Evolutionary conservation across 1,284 basidiomycete species (phyloP).

Genomic region (Ceratobasidium sp.): DNA sequence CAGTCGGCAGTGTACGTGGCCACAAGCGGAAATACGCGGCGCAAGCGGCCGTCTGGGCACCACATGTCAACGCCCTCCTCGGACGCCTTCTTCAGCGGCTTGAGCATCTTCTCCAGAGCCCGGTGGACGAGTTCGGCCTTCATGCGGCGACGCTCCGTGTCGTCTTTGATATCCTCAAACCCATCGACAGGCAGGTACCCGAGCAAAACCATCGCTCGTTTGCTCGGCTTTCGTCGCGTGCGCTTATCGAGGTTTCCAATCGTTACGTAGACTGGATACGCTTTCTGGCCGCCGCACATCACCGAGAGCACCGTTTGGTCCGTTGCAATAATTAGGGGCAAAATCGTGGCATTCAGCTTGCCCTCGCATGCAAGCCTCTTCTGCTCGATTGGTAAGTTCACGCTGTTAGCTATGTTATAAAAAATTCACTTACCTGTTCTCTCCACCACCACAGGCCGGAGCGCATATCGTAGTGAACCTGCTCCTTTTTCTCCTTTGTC

Average conservation of each 20-base stretch:
- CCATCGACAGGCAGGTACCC: slow-evolving; percentile 41
- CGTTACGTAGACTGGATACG: slow-evolving; percentile 42
- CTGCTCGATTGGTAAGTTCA: background rate
- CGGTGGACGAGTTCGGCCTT: slow-evolving; percentile 10
- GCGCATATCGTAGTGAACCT: slow-evolving; percentile 26
- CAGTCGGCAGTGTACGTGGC: slow-evolving; percentile 12
- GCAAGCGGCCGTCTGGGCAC: slow-evolving; percentile 18
- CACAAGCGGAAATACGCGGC: background rate
- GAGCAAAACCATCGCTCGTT: slow-evolving; percentile 12
- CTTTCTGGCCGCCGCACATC: slow-evolving; percentile 31
- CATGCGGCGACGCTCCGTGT: background rate
- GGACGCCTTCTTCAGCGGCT: background rate
- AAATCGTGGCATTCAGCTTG: slow-evolving; percentile 28
- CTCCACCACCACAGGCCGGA: slow-evolving; percentile 41
- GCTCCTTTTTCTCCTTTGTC: background rate
- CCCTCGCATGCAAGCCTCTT: slow-evolving; percentile 26
- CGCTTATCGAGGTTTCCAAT: slow-evolving; percentile 44
- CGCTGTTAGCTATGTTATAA: background rate
- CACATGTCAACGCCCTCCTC: slow-evolving; percentile 23
- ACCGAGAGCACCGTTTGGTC: slow-evolving; percentile 40
- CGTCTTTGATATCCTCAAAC: slow-evolving; percentile 10
- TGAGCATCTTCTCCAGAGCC: slow-evolving; percentile 8
- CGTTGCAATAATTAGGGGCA: slow-evolving; percentile 35
- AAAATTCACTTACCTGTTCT: slow-evolving; percentile 16
- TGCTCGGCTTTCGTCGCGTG: background rate